A percentile compares a stretch with the other conserved stretches of the same genome.
Evolutionary conservation across 306 rosid species (phyloP).

Genomic region (Cicer cuneatum): DNA sequence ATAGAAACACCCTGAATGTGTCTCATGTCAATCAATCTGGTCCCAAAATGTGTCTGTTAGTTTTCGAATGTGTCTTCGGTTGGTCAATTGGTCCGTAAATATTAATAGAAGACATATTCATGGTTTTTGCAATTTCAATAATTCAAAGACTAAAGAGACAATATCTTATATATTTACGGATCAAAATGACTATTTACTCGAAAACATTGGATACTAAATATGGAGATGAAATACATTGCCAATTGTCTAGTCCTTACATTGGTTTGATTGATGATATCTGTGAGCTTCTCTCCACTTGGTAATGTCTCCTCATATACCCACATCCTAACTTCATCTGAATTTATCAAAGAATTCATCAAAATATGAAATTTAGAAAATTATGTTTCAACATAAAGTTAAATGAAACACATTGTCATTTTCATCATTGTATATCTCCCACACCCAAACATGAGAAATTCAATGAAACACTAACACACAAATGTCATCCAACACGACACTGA

Average conservation of each 20-base stretch:
- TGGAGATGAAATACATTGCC: constrained; percentile 13
- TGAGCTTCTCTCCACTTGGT: constrained; percentile 84
- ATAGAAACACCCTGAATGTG: no score
- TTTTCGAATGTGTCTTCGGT: no score
- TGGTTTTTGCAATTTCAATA: no score
- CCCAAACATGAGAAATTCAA: neutral
- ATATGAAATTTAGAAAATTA: constrained; percentile 14
- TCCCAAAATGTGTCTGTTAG: no score
- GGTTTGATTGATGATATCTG: constrained; percentile 81
- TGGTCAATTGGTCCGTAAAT: no score
- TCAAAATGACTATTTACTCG: no score
- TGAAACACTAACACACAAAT: no score
- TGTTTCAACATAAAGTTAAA: constrained; percentile 13
- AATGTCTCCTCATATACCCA: constrained; percentile 95
- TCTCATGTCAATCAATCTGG: no score
- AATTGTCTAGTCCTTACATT: constrained; percentile 62
- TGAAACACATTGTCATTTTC: neutral
- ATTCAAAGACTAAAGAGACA: no score
- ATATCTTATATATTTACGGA: no score
- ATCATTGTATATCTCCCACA: neutral
- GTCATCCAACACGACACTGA: neutral
- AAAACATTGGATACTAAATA: neutral
- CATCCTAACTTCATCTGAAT: constrained; percentile 95
- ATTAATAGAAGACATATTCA: no score
- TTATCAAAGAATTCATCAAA: constrained; percentile 40